A percentile compares a stretch with the other conserved stretches of the same genome.
phyloP scores from a whole-genome alignment of 2,329 filamentous ascomycete genomes.

The Phyllosticta capitalensis region DNA sequence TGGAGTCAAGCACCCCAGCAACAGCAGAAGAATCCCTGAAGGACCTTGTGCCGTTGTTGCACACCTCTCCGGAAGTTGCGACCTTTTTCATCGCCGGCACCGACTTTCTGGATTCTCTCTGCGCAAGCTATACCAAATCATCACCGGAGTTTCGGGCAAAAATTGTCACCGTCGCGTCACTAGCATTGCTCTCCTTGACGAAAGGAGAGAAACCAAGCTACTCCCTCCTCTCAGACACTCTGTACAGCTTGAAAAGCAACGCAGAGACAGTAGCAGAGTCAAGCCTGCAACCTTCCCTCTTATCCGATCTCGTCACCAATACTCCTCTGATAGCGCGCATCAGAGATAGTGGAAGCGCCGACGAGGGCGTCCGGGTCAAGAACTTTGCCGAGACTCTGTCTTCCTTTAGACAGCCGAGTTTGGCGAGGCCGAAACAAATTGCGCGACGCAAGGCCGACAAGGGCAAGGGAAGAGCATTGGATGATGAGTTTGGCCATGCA shows the following conservation, averaged over 20 bases:
- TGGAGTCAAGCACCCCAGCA: constrained; percentile 54
- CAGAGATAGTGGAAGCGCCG: constrained; percentile 39
- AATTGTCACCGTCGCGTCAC: constrained; percentile 63
- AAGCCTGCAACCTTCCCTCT: constrained; percentile 48
- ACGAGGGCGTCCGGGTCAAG: constrained; percentile 46
- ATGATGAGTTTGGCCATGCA: constrained; percentile 25
- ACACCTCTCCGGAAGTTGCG: constrained; percentile 48
- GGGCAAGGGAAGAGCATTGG: constrained; percentile 46
- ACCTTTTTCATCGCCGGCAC: constrained; percentile 69
- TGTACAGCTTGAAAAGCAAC: constrained; percentile 68
- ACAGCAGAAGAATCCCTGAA: constrained; percentile 47
- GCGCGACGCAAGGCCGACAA: constrained; percentile 53
- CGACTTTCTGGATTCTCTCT: constrained; percentile 74
- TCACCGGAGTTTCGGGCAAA: constrained; percentile 53
- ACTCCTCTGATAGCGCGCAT: constrained; percentile 65
- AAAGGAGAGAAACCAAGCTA: constrained; percentile 58
- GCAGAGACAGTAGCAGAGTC: constrained; percentile 51
- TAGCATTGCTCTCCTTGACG: constrained; percentile 63
- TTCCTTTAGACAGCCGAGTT: constrained; percentile 45
- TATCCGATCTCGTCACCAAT: constrained; percentile 69
- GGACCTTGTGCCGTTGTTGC: constrained; percentile 54
- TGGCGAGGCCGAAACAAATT: constrained; percentile 43
- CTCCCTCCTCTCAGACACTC: constrained; percentile 68
- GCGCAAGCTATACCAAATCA: constrained; percentile 54
- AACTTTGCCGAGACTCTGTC: constrained; percentile 53